A percentile compares a stretch with the other conserved stretches of the same genome.
Conservation (phyloP, 2,329 filamentous ascomycete genomes). For the Podosphaera xanthii region DNA sequence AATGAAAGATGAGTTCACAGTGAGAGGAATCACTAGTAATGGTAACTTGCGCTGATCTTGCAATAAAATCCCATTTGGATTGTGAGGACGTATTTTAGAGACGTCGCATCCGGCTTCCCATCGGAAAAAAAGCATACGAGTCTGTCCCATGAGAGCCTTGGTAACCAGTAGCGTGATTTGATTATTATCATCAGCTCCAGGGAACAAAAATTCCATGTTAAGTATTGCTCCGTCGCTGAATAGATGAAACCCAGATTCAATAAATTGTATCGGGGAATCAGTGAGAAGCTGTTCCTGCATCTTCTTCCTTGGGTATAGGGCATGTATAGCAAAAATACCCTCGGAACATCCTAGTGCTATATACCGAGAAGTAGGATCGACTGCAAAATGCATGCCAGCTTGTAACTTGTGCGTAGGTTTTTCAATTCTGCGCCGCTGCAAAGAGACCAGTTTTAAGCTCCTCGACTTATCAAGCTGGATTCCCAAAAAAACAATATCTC, state of each 20-base stretch:
- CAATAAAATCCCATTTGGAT: slow-evolving; percentile 27
- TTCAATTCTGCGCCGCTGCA: slow-evolving; percentile 31
- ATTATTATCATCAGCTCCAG: slow-evolving; percentile 38
- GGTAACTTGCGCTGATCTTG: slow-evolving; percentile 34
- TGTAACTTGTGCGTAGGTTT: slow-evolving; percentile 26
- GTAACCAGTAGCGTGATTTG: slow-evolving; percentile 59
- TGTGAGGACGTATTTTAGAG: slow-evolving; percentile 21
- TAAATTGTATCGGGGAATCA: slow-evolving; percentile 28
- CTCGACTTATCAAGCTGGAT: slow-evolving; percentile 25
- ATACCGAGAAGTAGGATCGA: slow-evolving; percentile 53
- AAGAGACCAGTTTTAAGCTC: slow-evolving; percentile 19
- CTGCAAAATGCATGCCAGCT: slow-evolving; percentile 43
- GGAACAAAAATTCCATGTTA: slow-evolving; percentile 69
- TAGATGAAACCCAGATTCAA: slow-evolving; percentile 21
- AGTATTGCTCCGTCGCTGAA: slow-evolving; percentile 50
- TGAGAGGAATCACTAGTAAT: slow-evolving; percentile 48
- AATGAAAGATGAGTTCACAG: slow-evolving; percentile 46
- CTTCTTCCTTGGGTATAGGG: slow-evolving; percentile 32
- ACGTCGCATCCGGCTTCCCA: slow-evolving; percentile 33
- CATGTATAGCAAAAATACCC: slow-evolving; percentile 47
- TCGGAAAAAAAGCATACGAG: slow-evolving; percentile 33
- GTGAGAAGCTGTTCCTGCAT: slow-evolving; percentile 27
- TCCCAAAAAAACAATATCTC: slow-evolving; percentile 57
- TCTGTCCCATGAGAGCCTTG: slow-evolving; percentile 24
- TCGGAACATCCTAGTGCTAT: slow-evolving; percentile 50